Evolutionary conservation across 1,284 basidiomycete species (phyloP), one percentile per base, ranked within the genome.

Genomic region (Paramarasmius palmivorus): DNA sequence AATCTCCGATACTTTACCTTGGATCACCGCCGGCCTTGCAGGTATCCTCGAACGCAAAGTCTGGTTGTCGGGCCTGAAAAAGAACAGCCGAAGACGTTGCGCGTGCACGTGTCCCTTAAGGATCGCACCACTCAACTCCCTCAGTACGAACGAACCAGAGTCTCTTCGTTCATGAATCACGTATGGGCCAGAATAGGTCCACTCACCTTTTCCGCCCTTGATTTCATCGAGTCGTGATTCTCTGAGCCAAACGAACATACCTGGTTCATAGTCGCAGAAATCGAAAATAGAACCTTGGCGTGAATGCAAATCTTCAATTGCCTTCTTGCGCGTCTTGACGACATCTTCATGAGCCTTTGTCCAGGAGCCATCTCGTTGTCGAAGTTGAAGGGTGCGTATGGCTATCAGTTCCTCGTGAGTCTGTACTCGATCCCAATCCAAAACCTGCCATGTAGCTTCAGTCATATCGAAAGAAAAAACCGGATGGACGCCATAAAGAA

Each of bases 391-490:
- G 19, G 23, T 41, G 5, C 40, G 12, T 4, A 56, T 22, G 0
- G 54, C 39, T 0, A 63, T 35, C 7, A 63, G 44, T 12, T 63
- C 52, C 0, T 42, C 38, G 1, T 53, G 55, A 10, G 36, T 53
- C 42, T 59, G 55, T 0, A 42, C 47, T 20, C 50, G 37, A 0
- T 29, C 8, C 20, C 58, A 63, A 5, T 48, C 55, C 26, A 50
- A 25, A 2, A 54, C 54, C 15, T 60, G 7, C 46, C 57, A 62
- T 3, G 55, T 61, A 7, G 52, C 55, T 52, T 61, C 55, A 14
- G 54, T 39, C 14, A 61, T 20, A 39, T 63, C 59, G 36, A 63
- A 58, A 1, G 57, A 57, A 19, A 63, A 51, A 7, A 63, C 29
- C 1, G 60, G 61, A 38, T 60, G 48, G 1, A 48, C 39, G n/a